phyloP scores from a whole-genome alignment of 2,329 filamentous ascomycete species.

The Plenodomus lindquistii region DNA sequence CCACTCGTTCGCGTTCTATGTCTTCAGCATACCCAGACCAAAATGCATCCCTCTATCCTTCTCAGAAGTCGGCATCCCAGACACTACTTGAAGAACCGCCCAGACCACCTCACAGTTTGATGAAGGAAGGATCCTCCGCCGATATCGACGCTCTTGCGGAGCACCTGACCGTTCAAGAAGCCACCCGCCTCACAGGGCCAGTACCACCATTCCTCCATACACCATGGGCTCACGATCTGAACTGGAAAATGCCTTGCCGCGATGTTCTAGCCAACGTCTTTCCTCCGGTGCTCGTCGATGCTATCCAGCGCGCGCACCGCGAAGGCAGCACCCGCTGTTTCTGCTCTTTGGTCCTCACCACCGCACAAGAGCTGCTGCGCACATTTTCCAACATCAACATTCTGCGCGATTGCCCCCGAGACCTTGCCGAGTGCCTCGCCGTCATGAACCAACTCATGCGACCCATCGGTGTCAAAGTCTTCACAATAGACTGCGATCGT shows the following conservation, averaged over 20 bases:
- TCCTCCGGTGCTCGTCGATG: neutral
- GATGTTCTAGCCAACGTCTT: neutral
- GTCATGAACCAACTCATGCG: neutral
- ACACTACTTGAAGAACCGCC: neutral
- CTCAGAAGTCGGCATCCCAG: neutral
- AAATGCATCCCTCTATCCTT: neutral
- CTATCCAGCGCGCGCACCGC: neutral
- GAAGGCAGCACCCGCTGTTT: neutral
- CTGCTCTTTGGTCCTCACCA: neutral
- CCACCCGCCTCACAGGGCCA: neutral
- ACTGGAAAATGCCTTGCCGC: neutral
- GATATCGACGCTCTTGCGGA: neutral
- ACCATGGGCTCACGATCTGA: neutral
- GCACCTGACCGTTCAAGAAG: neutral
- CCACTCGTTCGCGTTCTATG: neutral
- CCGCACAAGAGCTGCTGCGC: neutral
- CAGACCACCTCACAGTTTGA: neutral
- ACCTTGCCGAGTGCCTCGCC: neutral
- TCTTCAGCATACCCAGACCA: neutral
- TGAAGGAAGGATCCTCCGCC: neutral
- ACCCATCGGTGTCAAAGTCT: neutral
- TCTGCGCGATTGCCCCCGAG: neutral
- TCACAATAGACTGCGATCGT: neutral
- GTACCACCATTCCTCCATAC: neutral
- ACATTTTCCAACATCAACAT: neutral